phyloP scores from a whole-genome alignment of 192 early-diverging fungal species.

The Martensiomyces pterosporus region DNA sequence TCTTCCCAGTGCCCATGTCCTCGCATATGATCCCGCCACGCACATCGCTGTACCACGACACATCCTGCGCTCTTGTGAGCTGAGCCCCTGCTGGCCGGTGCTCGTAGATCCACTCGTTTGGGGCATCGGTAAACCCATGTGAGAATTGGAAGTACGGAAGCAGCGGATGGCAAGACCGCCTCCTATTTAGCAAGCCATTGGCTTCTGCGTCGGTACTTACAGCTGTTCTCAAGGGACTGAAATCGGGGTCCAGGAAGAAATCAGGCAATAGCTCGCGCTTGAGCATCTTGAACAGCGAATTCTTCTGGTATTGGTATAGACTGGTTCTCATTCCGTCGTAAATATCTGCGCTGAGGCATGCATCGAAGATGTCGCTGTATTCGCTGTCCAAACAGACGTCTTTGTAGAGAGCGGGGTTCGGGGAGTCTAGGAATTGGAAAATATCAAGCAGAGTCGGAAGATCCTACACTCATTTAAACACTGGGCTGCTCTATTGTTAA shows the following conservation, averaged over 20 bases:
- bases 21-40: conserved; percentile 78
- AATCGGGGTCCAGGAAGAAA: conserved; percentile 49
- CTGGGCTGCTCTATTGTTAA: too few relatives aligned
- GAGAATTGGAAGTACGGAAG: conserved; percentile 42
- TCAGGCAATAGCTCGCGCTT: conserved; percentile 62
- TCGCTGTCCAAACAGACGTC: conserved; percentile 24
- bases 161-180: conserved; percentile 23
- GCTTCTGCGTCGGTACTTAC: conserved; percentile 25
- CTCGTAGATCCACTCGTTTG: conserved; percentile 29
- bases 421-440: conserved; percentile 41
- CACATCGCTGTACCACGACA: conserved; percentile 37
- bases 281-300: conserved; percentile 67
- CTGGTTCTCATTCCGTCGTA: conserved; percentile 48
- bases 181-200: conserved; percentile 11
- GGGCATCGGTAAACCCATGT: conserved; percentile 18
- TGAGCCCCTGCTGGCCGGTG: too few relatives aligned
- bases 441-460: conserved; percentile 37
- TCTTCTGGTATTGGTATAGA: conserved; percentile 59
- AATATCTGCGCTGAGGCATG: conserved; percentile 9
- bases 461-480: too few relatives aligned
- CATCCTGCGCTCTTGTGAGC: conserved; percentile 25
- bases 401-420: conserved; percentile 26
- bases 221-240: conserved; percentile 29
- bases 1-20: conserved; percentile 90
- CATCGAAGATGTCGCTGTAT: conserved; percentile 39